Conservation (phyloP, 1,284 basidiomycete species). For the Cerrena zonata region DNA sequence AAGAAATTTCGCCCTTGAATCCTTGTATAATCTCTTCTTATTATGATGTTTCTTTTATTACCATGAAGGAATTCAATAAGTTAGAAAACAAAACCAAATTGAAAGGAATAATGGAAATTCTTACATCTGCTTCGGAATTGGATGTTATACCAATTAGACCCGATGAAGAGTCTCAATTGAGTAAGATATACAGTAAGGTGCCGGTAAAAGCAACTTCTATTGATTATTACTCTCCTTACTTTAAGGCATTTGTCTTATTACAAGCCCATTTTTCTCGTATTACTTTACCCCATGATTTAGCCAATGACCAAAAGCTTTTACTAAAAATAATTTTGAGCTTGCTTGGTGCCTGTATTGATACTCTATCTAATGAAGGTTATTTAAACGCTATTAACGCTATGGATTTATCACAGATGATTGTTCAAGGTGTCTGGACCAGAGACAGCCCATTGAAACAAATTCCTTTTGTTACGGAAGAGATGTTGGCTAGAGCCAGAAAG, state of each 20-base stretch:
- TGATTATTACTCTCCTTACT: slow-evolving; percentile 90
- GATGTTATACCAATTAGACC: slow-evolving; percentile 91
- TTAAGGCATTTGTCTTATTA: slow-evolving; percentile 95
- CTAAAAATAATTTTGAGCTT: slow-evolving; percentile 87
- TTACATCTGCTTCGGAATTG: slow-evolving; percentile 94
- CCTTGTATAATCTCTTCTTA: slow-evolving; percentile 95
- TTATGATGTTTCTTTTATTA: slow-evolving; percentile 87
- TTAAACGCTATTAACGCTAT: slow-evolving; percentile 92
- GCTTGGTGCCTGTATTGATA: slow-evolving; percentile 90
- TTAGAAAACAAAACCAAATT: slow-evolving; percentile 98
- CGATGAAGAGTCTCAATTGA: slow-evolving; percentile 77
- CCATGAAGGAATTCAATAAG: slow-evolving; percentile 92
- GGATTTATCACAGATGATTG: slow-evolving; percentile 99
- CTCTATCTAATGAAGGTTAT: slow-evolving; percentile 95
- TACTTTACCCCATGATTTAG: slow-evolving; percentile 86
- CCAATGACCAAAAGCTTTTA: slow-evolving; percentile 82
- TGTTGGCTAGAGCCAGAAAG: slow-evolving; percentile 51
- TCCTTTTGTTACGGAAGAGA: slow-evolving; percentile 89
- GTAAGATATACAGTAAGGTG: slow-evolving; percentile 91
- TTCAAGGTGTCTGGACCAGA: slow-evolving; percentile 95
- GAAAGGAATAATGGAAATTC: slow-evolving; percentile 92
- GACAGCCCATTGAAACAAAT: slow-evolving; percentile 93
- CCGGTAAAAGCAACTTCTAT: slow-evolving; percentile 86
- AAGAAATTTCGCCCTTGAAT: slow-evolving; percentile 88
- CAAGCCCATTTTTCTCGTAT: slow-evolving; percentile 96